Base-by-base conservation (phyloP, 192 early-diverging fungal genomes). In the Backusella luteola region DNA sequence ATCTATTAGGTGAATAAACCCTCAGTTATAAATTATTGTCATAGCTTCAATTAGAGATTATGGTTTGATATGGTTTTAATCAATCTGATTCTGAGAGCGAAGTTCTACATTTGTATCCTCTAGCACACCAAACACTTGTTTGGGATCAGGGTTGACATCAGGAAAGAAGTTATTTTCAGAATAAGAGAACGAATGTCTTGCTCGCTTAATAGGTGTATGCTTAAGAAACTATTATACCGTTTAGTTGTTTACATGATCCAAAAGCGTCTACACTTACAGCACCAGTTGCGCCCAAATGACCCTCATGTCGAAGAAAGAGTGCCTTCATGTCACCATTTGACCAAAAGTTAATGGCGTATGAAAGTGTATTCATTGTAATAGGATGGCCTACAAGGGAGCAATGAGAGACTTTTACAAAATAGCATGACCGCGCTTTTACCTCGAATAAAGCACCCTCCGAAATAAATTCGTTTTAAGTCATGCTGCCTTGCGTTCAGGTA, bases 311-410 rank as follows among this genome's bases (percentile, higher is more conserved):
- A 63, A 99, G 81, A 77, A 99, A 99, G 52, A 96, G 82, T 7
- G 98, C 97, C 80, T 94, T 94, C 77, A 96, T 98, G 67, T 92
- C 87, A 34, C 97, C 98, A 76, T 96, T 93, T 38, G 96, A 97
- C 98, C 98, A 99, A 80, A 96, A 99, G 69, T 95, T 89, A 74
- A 99, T 96, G 67, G 97, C 98, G 79, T 96, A 98, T 34, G 94
- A 97, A 66, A 99, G 85, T 34, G 97, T 96, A 80, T 97, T 95
- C 98, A 99, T 99, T 15, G 97, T 98, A 71, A 95, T 90, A 1
- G 96, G 94, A 78, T 99, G 97, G 7, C 96, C 90, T 89, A n/a
- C 6, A 17, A 6, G 4, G 21, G 6, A n/a, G 1, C 1, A 53
- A 68, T 6, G 63, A 34, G 46, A 14, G 23, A 71, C 12, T 6